A percentile compares a stretch with the other conserved stretches of the same genome.
phyloP scores from a whole-genome alignment of 768 basidiomycete species.

The Lyophyllum semitale region DNA sequence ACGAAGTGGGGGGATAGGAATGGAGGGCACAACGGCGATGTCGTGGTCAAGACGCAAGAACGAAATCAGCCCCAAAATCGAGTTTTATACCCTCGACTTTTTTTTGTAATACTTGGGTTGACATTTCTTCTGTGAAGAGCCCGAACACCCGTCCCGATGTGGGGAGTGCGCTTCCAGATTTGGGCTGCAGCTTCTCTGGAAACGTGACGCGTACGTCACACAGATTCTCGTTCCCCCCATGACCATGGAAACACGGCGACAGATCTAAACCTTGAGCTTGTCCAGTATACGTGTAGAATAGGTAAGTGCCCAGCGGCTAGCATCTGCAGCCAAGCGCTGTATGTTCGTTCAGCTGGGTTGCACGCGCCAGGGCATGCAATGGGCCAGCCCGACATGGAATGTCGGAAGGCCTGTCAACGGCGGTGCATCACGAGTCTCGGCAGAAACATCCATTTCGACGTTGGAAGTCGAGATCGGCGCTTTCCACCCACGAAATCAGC shows the following conservation, averaged over 20 bases:
- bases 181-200: not conserved
- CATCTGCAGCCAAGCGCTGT: too few species aligned
- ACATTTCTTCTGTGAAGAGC: conserved; percentile 19
- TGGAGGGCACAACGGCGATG: conserved; percentile 14
- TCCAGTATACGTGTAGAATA: not conserved
- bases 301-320: too few species aligned
- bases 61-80: conserved; percentile 10
- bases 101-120: conserved; percentile 1
- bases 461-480: not conserved
- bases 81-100: conserved; percentile 30
- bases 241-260: not conserved
- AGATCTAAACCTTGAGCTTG: not conserved
- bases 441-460: not conserved
- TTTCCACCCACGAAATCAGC: not conserved
- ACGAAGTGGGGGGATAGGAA: not conserved
- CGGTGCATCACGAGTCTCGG: conserved; percentile 9
- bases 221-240: not conserved
- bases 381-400: not conserved
- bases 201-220: not conserved
- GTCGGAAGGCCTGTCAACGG: conserved; percentile 15
- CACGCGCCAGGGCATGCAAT: not conserved
- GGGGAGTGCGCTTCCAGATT: not conserved
- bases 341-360: too few species aligned
- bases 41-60: conserved; percentile 47
- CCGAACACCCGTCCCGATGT: not conserved